Conservation (phyloP, 2,329 filamentous ascomycete species). For the Cladophialophora yegresii region DNA sequence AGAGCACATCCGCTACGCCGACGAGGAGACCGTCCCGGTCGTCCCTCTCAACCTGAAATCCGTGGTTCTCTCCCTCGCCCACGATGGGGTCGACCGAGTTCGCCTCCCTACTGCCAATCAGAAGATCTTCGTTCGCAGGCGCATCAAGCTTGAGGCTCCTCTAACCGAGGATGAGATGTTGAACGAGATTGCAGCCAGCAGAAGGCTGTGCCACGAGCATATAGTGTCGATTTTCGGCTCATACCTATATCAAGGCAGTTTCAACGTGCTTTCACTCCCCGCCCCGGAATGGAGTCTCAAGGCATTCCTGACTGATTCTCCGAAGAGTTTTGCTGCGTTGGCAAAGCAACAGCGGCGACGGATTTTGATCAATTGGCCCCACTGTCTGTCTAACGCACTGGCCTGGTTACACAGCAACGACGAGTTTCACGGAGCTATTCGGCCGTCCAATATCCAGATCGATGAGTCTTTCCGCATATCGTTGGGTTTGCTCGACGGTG, state of each 20-base stretch:
- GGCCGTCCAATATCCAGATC: conserved; percentile 62
- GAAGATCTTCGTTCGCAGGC: conserved; percentile 43
- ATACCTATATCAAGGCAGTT: conserved; percentile 48
- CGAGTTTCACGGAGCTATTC: conserved; percentile 58
- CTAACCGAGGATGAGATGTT: conserved; percentile 46
- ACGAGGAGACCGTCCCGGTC: conserved; percentile 62
- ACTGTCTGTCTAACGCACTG: conserved; percentile 57
- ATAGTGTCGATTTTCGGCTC: conserved; percentile 49
- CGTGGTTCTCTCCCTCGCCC: conserved; percentile 40
- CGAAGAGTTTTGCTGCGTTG: conserved; percentile 46
- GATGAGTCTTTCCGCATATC: conserved; percentile 59
- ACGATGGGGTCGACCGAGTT: conserved; percentile 47
- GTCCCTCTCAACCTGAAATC: conserved; percentile 56
- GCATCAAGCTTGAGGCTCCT: conserved; percentile 44
- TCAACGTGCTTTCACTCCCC: conserved; percentile 49
- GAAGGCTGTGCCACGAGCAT: conserved; percentile 48
- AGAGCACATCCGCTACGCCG: conserved; percentile 59
- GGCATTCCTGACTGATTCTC: conserved; percentile 48
- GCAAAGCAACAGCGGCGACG: conserved; percentile 47
- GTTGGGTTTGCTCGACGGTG: conserved; percentile 59
- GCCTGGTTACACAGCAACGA: conserved; percentile 59
- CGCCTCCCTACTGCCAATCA: conserved; percentile 40
- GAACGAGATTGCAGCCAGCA: conserved; percentile 44
- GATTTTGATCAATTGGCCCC: conserved; percentile 50
- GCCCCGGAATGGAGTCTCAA: conserved; percentile 47